phyloP scores from a whole-genome alignment of 306 rosid genomes.

The Trifolium pratense region DNA sequence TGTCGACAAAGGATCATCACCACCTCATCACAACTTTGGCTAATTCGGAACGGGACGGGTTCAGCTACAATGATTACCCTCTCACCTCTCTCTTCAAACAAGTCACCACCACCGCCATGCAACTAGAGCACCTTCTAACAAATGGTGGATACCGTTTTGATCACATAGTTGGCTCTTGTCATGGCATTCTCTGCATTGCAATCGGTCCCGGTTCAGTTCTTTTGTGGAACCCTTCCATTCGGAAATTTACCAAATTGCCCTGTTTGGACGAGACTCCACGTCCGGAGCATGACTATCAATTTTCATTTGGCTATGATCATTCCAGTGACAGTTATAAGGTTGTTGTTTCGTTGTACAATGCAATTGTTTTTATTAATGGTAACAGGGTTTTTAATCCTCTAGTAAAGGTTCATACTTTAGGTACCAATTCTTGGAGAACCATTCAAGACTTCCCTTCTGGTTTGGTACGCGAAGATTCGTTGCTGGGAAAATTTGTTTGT shows the following conservation, averaged over 20 bases:
- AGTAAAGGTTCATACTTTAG: conserved; percentile 37
- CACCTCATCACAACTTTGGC: not conserved
- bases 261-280: too few relatives aligned
- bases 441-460: conserved; percentile 37
- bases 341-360: not conserved
- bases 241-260: conserved; percentile 30
- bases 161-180: conserved; percentile 16
- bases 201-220: not conserved
- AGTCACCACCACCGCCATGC: not conserved
- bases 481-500: conserved; percentile 36
- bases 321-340: conserved; percentile 38
- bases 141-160: not conserved
- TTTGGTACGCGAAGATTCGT: not conserved
- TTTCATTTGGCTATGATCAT: conserved; percentile 24
- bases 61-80: not conserved
- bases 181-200: conserved; percentile 44
- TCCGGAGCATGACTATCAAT: too few relatives aligned
- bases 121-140: conserved; percentile 2
- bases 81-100: not conserved
- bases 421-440: conserved; percentile 37
- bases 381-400: not conserved
- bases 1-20: not conserved
- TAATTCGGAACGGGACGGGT: too few relatives aligned
- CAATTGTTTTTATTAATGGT: too few relatives aligned
- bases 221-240: conserved; percentile 45